Conservation (phyloP, 768 basidiomycete genomes). For the Phanerochaete sordida region DNA sequence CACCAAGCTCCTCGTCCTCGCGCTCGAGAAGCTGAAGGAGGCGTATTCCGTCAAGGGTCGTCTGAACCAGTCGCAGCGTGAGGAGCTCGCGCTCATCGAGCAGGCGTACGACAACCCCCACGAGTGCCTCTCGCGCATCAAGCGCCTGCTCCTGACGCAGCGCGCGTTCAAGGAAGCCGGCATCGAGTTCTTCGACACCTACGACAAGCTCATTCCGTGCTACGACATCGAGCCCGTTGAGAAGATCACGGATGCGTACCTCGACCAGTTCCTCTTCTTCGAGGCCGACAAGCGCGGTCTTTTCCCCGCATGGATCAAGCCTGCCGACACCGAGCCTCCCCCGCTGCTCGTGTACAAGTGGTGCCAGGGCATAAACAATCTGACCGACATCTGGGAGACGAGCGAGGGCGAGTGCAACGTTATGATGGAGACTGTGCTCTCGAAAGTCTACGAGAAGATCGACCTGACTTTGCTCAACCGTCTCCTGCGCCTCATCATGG, state of each 20-base stretch:
- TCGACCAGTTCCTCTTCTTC: constrained; percentile 98
- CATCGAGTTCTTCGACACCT: constrained; percentile 96
- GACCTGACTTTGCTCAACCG: constrained; percentile 95
- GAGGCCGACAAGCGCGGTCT: constrained; percentile 98
- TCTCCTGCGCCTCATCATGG: constrained; percentile 90
- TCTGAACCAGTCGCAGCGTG: constrained; percentile 96
- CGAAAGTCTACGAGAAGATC: constrained; percentile 99
- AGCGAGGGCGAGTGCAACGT: constrained; percentile 97
- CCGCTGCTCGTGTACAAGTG: constrained; percentile 97
- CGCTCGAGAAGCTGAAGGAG: constrained; percentile 97
- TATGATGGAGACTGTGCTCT: constrained; percentile 97
- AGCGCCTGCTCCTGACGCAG: constrained; percentile 93
- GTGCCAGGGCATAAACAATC: constrained; percentile 99
- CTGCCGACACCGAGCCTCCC: constrained; percentile 93
- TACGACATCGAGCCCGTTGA: constrained; percentile 99
- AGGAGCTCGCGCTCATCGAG: constrained; percentile 96
- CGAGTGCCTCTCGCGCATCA: constrained; percentile 98
- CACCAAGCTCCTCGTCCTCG: constrained; percentile 94
- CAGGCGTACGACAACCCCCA: constrained; percentile 99
- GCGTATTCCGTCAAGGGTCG: constrained; percentile 98
- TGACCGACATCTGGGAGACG: constrained; percentile 98
- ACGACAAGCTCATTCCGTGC: constrained; percentile 97
- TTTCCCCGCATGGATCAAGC: constrained; percentile 99
- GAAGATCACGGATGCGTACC: constrained; percentile 99
- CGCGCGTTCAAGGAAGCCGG: constrained; percentile 98